Base-by-base conservation (phyloP, 352 stramenopile species). In the Phytophthora constricta region DNA sequence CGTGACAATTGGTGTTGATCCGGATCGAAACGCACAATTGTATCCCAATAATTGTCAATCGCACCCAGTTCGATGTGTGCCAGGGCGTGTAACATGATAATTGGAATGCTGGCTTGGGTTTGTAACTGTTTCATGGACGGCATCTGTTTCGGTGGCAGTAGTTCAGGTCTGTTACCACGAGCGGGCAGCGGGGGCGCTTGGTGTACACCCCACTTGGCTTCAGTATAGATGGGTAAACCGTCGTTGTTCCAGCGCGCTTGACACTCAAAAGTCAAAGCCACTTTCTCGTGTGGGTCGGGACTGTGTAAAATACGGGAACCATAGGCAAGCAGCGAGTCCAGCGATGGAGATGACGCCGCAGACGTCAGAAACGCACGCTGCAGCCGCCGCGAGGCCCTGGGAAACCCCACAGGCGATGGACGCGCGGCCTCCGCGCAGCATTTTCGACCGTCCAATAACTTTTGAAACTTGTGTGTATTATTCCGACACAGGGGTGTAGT, bases 1-100 rank as follows among this genome's bases (percentile, higher is more conserved):
- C 60, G 65, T 2, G 87, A 72, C 17, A 94, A 50, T 7, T 76
- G 33, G 46, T 90, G 80, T 23, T 27, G 42, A 0, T 57, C 34
- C 8, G 86, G 87, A 52, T 93, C 80, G 50, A 94, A 96, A 27
- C 87, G 87, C 49, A 92, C 84, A 49, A 96, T 56, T 27, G 87
- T 96, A 65, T 96, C 87, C 87, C 86, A 94, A 65, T 96, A 96
- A 56, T 96, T 96, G 65, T 96, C 87, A 56, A 96, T 89, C 2
- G 87, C 87, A 17, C 87, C 87, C 41, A 96, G 76, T 58, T 96
- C 87, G 63, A 96, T 96, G 71, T 96, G 87, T 20, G 77, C 87
- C n/a, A 96, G 73, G 7, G 84, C 82, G 45, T 96, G 87, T 9
- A 96, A 74, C 78, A 96, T 96, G 55, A 79, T 71, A 23, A 94